These are phyloP conservation scores for Jatropha podagrica DNA, from an alignment of 441 rosid genomes.

Conservation along the genomic window DNA sequence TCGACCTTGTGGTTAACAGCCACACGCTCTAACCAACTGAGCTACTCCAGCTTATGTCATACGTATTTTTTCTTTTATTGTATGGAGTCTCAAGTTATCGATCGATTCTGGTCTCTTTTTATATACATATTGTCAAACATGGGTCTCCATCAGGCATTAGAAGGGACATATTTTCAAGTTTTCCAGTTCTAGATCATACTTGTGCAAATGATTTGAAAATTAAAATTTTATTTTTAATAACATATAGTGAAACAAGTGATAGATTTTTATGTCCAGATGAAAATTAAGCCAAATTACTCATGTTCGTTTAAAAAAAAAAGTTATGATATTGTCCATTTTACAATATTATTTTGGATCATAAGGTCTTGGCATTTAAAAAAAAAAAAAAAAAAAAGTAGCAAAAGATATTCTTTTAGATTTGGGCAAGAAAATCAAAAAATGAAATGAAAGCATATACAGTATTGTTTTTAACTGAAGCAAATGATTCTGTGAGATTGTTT, in stretches of 20 bases:
- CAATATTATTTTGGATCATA: too few species aligned
- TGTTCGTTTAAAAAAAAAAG: neutral
- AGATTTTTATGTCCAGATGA: too few species aligned
- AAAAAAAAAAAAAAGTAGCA: too few species aligned
- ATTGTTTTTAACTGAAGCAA: neutral
- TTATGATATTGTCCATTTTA: too few species aligned
- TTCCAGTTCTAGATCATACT: neutral
- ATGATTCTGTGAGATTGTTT: neutral
- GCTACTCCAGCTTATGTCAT: conserved; percentile 81
- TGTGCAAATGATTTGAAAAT: neutral
- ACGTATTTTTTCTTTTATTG: too few species aligned
- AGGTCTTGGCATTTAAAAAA: too few species aligned
- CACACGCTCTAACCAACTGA: conserved; percentile 96
- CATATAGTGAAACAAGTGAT: too few species aligned
- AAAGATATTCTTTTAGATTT: too few species aligned
- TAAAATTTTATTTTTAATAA: too few species aligned
- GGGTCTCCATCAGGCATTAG: neutral
- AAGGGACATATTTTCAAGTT: neutral
- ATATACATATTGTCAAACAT: neutral
- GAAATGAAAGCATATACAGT: neutral
- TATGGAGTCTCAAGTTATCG: neutral
- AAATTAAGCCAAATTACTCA: neutral
- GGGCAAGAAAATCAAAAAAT: conserved; percentile 6
- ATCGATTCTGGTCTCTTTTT: neutral
- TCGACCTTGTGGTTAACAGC: conserved; percentile 97